Percentiles rank a stretch among this genome's conserved stretches.
phyloP scores from a whole-genome alignment of 345 rosid species.

The Arabidopsis suecica region DNA sequence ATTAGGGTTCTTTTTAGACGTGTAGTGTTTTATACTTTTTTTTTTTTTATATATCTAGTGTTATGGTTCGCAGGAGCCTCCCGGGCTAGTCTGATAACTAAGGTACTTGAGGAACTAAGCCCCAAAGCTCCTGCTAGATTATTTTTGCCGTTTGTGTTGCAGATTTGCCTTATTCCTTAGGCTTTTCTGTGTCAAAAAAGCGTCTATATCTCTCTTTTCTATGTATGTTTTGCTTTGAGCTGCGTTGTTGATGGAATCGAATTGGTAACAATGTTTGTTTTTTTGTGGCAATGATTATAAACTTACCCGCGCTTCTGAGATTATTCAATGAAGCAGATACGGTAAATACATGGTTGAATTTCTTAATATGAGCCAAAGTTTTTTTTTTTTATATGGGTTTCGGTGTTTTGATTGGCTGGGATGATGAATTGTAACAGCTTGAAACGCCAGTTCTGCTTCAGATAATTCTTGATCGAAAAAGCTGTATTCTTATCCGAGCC shows the following conservation, averaged over 20 bases:
- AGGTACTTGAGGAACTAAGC: slow-evolving; percentile 32
- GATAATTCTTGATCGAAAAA: slow-evolving; percentile 82
- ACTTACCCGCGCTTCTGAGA: slow-evolving; percentile 85
- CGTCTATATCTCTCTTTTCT: slow-evolving; percentile 5
- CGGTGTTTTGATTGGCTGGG: slow-evolving; percentile 46
- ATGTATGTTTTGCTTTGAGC: no score
- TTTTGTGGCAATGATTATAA: slow-evolving; percentile 54
- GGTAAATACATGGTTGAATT: slow-evolving; percentile 62
- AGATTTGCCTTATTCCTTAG: slow-evolving; percentile 46
- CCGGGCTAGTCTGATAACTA: slow-evolving; percentile 65
- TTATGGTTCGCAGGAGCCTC: slow-evolving; percentile 47
- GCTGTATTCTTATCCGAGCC: slow-evolving; percentile 70
- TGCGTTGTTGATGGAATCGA: no score
- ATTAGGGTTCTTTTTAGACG: not conserved
- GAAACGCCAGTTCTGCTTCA: slow-evolving; percentile 95
- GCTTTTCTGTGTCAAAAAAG: slow-evolving; percentile 43
- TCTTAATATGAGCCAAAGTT: slow-evolving; percentile 69
- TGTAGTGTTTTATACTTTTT: no score
- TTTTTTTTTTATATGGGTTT: not conserved
- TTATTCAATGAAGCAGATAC: slow-evolving; percentile 55
- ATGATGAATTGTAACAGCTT: slow-evolving; percentile 59
- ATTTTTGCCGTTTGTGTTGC: slow-evolving; percentile 70
- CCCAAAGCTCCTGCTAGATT: slow-evolving; percentile 48
- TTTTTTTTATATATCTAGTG: not conserved
- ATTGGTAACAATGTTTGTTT: not conserved